These are phyloP conservation scores for Phaeoacremonium minimum DNA, from an alignment of 2,329 filamentous ascomycete genomes.

Conservation along the genomic window DNA sequence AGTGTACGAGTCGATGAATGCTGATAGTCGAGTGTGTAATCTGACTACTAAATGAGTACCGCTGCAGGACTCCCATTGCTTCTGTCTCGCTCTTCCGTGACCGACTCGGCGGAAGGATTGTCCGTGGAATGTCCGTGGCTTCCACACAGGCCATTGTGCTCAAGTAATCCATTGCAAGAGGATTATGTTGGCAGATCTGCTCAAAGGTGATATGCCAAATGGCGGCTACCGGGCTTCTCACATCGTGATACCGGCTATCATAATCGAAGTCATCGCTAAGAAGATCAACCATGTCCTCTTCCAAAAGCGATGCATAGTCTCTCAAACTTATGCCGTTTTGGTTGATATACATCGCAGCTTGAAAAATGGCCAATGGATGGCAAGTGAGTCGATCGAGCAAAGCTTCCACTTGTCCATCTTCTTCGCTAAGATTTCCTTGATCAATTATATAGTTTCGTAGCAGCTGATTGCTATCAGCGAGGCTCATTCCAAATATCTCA, in stretches of 20 bases:
- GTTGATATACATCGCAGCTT: conserved; percentile 11
- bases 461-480: conserved; percentile 1
- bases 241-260: conserved; percentile 17
- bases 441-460: not conserved
- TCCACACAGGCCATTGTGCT: conserved; percentile 27
- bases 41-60: conserved; percentile 17
- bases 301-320: conserved; percentile 13
- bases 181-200: conserved; percentile 21
- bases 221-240: conserved; percentile 24
- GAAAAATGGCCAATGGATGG: conserved; percentile 11
- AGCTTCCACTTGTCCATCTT: not conserved
- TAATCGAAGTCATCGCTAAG: conserved; percentile 26
- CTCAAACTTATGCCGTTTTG: conserved; percentile 2
- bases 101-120: conserved; percentile 18
- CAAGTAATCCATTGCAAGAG: conserved; percentile 25
- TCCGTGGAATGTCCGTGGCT: conserved; percentile 21
- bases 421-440: not conserved
- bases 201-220: conserved; percentile 31
- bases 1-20: conserved; percentile 27
- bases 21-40: conserved; percentile 24
- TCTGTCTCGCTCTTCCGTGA: conserved; percentile 15
- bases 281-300: conserved; percentile 19
- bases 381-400: conserved; percentile 6
- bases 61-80: conserved; percentile 23
- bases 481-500: conserved; percentile 3